These are phyloP conservation scores for Aspergillus persii DNA, from an alignment of 2,329 filamentous ascomycete genomes.

Conservation along the genomic window DNA sequence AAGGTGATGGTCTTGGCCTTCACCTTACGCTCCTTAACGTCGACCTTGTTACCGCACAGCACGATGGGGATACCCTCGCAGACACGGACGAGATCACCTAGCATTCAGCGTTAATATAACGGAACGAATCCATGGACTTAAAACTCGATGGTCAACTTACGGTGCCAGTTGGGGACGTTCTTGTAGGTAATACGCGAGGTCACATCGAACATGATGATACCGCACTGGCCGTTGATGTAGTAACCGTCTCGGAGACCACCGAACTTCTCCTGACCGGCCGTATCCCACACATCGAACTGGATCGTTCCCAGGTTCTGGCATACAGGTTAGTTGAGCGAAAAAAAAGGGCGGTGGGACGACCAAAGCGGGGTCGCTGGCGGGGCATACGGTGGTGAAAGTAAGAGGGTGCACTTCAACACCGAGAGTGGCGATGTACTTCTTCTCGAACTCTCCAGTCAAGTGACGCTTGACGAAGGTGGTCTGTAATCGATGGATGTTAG, in stretches of 20 bases:
- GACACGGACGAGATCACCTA: slow-evolving; percentile 96
- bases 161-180: slow-evolving; percentile 99
- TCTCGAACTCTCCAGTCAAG: slow-evolving; percentile 99
- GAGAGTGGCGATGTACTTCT: slow-evolving; percentile 99
- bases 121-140: background rate
- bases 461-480: slow-evolving; percentile 99
- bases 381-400: slow-evolving; percentile 91
- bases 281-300: slow-evolving; percentile 99
- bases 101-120: slow-evolving; percentile 10
- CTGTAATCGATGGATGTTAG: slow-evolving; percentile 50
- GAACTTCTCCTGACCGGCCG: slow-evolving; percentile 98
- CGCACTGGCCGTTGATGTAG: slow-evolving; percentile 99
- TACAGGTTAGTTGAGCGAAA: slow-evolving; percentile 26
- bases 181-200: slow-evolving; percentile 99
- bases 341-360: slow-evolving; percentile 13
- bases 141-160: slow-evolving; percentile 58
- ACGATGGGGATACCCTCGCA: slow-evolving; percentile 99
- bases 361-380: slow-evolving; percentile 34
- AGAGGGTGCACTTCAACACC: slow-evolving; percentile 99
- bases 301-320: slow-evolving; percentile 84
- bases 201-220: slow-evolving; percentile 99
- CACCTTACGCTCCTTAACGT: slow-evolving; percentile 99
- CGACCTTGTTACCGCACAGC: slow-evolving; percentile 98
- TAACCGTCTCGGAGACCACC: slow-evolving; percentile 98
- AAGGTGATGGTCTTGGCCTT: slow-evolving; percentile 99